Conservation (phyloP, 2,329 filamentous ascomycete genomes). For the Sclerotinia spermophila region DNA sequence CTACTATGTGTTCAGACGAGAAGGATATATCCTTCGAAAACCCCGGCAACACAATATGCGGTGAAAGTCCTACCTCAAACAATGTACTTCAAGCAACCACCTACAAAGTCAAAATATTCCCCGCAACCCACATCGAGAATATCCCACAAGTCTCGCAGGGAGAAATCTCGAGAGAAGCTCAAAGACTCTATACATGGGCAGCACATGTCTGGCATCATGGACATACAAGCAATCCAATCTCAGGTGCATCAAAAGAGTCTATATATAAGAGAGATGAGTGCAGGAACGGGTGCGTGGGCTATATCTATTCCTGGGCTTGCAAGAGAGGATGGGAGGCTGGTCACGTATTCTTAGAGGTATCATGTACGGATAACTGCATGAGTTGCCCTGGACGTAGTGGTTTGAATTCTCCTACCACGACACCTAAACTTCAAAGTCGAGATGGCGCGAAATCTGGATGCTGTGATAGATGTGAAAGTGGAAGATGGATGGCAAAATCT, state of each 20-base stretch:
- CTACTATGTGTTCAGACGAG: not conserved
- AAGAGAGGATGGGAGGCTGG: not conserved
- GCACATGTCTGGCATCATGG: not conserved
- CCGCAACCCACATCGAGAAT: not conserved
- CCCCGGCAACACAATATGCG: rapidly evolving
- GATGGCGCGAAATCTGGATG: not conserved
- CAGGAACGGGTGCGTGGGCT: not conserved
- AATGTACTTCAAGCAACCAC: rapidly evolving
- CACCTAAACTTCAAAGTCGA: not conserved
- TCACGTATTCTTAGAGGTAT: not conserved
- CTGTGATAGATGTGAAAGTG: not conserved
- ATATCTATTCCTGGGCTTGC: not conserved
- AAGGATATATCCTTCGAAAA: not conserved
- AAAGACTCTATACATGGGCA: not conserved
- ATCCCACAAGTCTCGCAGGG: not conserved
- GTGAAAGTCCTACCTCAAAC: not conserved
- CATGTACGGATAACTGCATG: not conserved
- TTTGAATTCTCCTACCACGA: not conserved
- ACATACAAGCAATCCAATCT: not conserved
- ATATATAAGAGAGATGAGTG: not conserved
- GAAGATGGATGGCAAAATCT: not conserved
- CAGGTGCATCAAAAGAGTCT: not conserved
- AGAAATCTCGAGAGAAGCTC: not conserved
- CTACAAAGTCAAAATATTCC: not conserved
- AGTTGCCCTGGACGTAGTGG: not conserved